These are phyloP conservation scores for Glaciozyma antarctica DNA, from an alignment of 768 basidiomycete species.

Conservation along the genomic window DNA sequence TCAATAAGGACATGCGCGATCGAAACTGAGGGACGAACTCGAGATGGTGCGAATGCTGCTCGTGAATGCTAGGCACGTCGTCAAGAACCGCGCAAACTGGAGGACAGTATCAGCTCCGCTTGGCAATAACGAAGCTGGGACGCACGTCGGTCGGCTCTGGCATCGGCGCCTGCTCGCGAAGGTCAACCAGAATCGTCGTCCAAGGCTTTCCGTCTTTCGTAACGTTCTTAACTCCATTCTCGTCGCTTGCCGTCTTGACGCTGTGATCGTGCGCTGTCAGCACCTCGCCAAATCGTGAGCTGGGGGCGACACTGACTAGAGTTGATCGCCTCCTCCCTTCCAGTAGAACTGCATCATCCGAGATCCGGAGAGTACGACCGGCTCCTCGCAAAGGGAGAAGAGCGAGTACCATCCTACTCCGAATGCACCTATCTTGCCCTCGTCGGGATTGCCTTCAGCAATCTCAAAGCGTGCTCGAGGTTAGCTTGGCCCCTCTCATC, in stretches of 20 bases:
- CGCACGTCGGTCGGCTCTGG: conserved; percentile 59
- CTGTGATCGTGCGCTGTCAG: conserved; percentile 39
- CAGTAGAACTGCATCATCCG: conserved; percentile 95
- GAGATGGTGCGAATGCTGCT: conserved; percentile 61
- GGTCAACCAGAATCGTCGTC: conserved; percentile 82
- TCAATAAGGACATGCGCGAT: too few species aligned
- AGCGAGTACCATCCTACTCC: conserved; percentile 44
- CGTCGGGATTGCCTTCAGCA: conserved; percentile 90
- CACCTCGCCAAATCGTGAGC: conserved; percentile 50
- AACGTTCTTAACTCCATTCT: conserved; percentile 11
- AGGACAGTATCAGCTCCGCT: background rate
- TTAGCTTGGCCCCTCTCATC: background rate
- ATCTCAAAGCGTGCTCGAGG: conserved; percentile 16
- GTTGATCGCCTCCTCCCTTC: conserved; percentile 60
- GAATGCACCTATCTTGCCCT: conserved; percentile 91
- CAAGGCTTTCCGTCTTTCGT: conserved; percentile 46
- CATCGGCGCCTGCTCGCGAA: conserved; percentile 70
- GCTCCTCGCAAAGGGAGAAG: conserved; percentile 38
- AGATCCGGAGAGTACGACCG: conserved; percentile 47
- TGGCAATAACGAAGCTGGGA: conserved; percentile 45
- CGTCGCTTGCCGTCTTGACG: conserved; percentile 36
- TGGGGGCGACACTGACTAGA: conserved; percentile 48
- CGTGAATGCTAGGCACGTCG: conserved; percentile 92
- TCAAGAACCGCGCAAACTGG: conserved; percentile 49
- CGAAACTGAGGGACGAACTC: conserved; percentile 28